phyloP scores from a whole-genome alignment of 306 rosid genomes.

The Cicer yamashitae region DNA sequence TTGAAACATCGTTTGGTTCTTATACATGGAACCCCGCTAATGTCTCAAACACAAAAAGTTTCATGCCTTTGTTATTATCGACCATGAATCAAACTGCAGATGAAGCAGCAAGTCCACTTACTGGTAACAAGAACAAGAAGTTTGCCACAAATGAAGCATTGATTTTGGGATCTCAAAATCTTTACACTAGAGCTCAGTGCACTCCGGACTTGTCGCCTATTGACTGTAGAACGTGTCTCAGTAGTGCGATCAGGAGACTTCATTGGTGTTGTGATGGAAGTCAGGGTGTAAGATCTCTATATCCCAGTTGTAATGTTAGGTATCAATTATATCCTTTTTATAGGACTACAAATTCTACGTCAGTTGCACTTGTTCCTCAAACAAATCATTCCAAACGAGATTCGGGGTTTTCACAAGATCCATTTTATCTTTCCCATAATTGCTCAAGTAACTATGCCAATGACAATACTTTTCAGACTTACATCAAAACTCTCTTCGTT shows the following conservation, averaged over 20 bases:
- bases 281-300: not conserved
- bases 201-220: not conserved
- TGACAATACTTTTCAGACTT: not conserved
- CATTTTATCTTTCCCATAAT: not conserved
- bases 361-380: not conserved
- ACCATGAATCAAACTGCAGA: not conserved
- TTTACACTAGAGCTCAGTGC: constrained; percentile 26
- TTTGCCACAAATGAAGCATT: not conserved
- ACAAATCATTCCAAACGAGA: not conserved
- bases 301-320: not conserved
- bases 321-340: constrained; percentile 19
- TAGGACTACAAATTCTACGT: not conserved
- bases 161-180: not conserved
- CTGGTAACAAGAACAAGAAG: not conserved
- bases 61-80: not conserved
- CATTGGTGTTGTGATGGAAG: not conserved
- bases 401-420: not conserved
- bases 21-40: not conserved
- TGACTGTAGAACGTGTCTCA: not conserved
- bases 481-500: constrained; percentile 8
- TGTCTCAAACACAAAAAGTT: not conserved
- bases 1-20: no score
- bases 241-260: fast-evolving
- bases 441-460: not conserved
- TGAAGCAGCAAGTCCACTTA: no score